Base-by-base conservation (phyloP, 371 early-diverging fungal species). In the Mortierella sp. region DNA sequence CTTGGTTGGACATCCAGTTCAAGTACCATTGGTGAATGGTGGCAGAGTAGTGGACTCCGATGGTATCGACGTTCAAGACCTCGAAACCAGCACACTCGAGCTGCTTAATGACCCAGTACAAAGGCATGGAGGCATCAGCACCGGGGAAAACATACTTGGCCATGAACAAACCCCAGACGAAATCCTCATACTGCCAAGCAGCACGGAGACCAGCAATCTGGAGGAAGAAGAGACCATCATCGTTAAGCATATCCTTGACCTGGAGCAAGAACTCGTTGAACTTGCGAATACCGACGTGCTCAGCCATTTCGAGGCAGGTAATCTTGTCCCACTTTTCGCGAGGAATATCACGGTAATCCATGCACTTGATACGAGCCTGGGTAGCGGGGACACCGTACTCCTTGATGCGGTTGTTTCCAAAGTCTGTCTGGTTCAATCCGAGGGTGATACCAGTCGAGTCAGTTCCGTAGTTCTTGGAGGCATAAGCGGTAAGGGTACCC, bases 81-180 rank as follows among this genome's bases (percentile, higher is more conserved):
- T 97, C 98, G 77, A 96, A 98, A 43, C 98, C 98, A 61, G 96
- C 93, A 42, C 85, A 87, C 86, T 98, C 98, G 60, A 95, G 89
- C 88, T 98, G 94, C 66, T 91, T 90, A 60, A 94, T 84, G 57
- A 93, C 93, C 98, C 98, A 98, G 90, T 93, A 93, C 61, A 98
- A 86, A 54, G 99, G 99, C 81, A 93, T 91, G 58, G 97, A 96
- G 34, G 98, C 98, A 86, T 98, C 99, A 71, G 98, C 98, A 77
- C 98, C 98, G 68, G 98, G 98, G 94, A 98, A 98, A 69, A 98
- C 92, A 84, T 98, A 97, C 87, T 93, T 96, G 83, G 95, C 96
- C 98, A 98, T 98, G 85, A 98, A 98, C 59, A 98, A 90, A 62
- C 98, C 98, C 92, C 92, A 92, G 83, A 93, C 93, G 64, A 95